Conservation (phyloP, 2,329 filamentous ascomycete species). For the Aureobasidium zeae region DNA sequence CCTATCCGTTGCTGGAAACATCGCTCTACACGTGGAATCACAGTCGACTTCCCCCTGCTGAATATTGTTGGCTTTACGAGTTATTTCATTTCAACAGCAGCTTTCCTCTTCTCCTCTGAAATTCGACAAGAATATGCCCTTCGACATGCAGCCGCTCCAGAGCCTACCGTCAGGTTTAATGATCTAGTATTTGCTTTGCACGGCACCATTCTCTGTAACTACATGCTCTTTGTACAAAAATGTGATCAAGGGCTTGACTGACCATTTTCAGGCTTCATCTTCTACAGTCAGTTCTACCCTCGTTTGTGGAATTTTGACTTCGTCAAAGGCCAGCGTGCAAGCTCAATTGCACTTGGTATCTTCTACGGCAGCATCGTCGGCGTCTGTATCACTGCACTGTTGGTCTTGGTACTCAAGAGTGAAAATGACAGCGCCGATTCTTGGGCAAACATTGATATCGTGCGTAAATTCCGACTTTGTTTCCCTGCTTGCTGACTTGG, state of each 20-base stretch:
- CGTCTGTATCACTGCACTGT: conserved; percentile 38
- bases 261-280: no score
- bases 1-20: conserved; percentile 69
- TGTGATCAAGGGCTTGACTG: no score
- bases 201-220: conserved; percentile 63
- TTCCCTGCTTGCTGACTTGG: no score
- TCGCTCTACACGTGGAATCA: conserved; percentile 70
- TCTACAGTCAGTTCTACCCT: conserved; percentile 68
- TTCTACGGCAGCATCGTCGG: conserved; percentile 58
- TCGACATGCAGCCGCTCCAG: conserved; percentile 61
- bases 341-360: conserved; percentile 58
- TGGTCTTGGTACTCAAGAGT: conserved; percentile 38
- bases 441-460: conserved; percentile 59
- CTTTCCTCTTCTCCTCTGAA: conserved; percentile 68
- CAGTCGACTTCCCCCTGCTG: conserved; percentile 76
- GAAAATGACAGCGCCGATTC: conserved; percentile 37
- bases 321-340: conserved; percentile 40
- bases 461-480: conserved; percentile 30
- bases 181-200: conserved; percentile 83
- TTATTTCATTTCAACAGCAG: conserved; percentile 65
- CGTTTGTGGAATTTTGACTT: conserved; percentile 66
- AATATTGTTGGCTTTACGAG: conserved; percentile 63
- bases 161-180: conserved; percentile 80
- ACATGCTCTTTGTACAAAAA: no score
- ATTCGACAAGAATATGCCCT: conserved; percentile 76